A percentile compares a stretch with the other conserved stretches of the same genome.
Conservation (phyloP, 352 stramenopile species). For the Elongisporangium undulatum region DNA sequence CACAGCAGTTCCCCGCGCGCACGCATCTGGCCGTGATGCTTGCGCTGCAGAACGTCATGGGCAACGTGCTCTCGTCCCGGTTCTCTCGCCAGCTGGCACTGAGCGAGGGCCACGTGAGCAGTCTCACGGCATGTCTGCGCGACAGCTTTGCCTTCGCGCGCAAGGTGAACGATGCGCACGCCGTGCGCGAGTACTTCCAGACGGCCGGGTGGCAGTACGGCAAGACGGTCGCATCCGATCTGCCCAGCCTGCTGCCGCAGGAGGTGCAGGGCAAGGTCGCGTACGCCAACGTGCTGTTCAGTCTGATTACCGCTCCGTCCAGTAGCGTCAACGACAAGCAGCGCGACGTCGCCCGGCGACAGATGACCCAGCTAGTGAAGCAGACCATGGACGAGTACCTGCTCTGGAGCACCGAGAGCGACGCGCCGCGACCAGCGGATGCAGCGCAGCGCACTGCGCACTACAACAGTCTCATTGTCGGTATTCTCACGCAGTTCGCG, state of each 20-base stretch:
- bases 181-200: slow-evolving; percentile 45
- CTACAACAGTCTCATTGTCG: slow-evolving; percentile 52
- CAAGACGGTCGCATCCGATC: slow-evolving; percentile 29
- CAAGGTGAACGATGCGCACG: slow-evolving; percentile 65
- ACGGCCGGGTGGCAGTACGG: slow-evolving; percentile 49
- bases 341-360: slow-evolving; percentile 54
- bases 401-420: slow-evolving; percentile 34
- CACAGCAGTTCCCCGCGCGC: slow-evolving; percentile 51
- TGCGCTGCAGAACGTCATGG: slow-evolving; percentile 57
- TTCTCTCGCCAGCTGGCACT: slow-evolving; percentile 36
- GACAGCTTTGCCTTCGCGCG: slow-evolving; percentile 70
- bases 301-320: slow-evolving; percentile 24
- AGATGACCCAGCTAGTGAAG: slow-evolving; percentile 64
- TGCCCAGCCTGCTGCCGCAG: slow-evolving; percentile 65
- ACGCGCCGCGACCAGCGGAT: slow-evolving; percentile 23
- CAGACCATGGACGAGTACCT: slow-evolving; percentile 65
- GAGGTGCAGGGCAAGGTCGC: slow-evolving; percentile 76
- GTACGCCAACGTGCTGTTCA: slow-evolving; percentile 67
- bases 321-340: slow-evolving; percentile 21
- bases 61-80: slow-evolving; percentile 57
- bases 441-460: slow-evolving; percentile 47
- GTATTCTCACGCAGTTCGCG: slow-evolving; percentile 38
- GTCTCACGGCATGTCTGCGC: slow-evolving; percentile 45
- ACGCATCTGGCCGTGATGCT: slow-evolving; percentile 69
- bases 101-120: slow-evolving; percentile 50